A percentile compares a stretch with the other conserved stretches of the same genome.
These are phyloP conservation scores for Pseudozyma thailandica DNA, from an alignment of 1,284 basidiomycete genomes.

Conservation along the genomic window DNA sequence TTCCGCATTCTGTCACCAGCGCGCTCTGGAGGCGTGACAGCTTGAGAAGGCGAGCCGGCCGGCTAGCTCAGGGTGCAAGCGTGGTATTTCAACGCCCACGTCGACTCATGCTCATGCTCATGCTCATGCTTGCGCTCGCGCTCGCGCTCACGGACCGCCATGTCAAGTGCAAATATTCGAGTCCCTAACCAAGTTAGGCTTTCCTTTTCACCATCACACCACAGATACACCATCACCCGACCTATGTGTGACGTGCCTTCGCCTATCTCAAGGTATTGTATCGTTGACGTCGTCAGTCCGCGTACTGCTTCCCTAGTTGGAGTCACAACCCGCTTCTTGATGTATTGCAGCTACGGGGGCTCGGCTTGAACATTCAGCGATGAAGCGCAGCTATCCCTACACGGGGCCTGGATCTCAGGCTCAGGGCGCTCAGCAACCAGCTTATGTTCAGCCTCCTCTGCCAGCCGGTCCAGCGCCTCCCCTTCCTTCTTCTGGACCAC, in stretches of 20 bases:
- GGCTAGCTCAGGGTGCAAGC: neutral
- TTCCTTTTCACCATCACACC: neutral
- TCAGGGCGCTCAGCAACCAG: conserved; percentile 16
- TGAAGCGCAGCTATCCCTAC: conserved; percentile 37
- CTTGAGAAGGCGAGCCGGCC: neutral
- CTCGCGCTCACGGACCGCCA: neutral
- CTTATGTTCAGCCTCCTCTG: conserved; percentile 34
- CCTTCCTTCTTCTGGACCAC: conserved; percentile 23
- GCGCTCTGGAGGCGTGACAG: neutral
- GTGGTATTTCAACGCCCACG: neutral
- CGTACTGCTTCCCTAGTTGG: neutral
- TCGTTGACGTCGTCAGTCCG: neutral
- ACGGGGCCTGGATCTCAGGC: conserved; percentile 12
- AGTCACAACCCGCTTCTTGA: neutral
- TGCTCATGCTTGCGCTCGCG: too few species aligned
- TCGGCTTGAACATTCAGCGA: conserved; percentile 3
- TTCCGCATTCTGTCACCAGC: neutral
- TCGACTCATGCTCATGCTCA: too few species aligned
- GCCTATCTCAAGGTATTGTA: neutral
- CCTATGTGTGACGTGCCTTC: neutral
- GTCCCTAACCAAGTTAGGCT: neutral
- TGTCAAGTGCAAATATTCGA: too few species aligned
- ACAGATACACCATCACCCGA: neutral
- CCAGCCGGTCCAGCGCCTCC: conserved; percentile 43
- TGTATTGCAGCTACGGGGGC: neutral